Evolutionary conservation across 108 stramenopile species (phyloP), one percentile per base, ranked within the genome.

Genomic region (Nitzschia sp.): DNA sequence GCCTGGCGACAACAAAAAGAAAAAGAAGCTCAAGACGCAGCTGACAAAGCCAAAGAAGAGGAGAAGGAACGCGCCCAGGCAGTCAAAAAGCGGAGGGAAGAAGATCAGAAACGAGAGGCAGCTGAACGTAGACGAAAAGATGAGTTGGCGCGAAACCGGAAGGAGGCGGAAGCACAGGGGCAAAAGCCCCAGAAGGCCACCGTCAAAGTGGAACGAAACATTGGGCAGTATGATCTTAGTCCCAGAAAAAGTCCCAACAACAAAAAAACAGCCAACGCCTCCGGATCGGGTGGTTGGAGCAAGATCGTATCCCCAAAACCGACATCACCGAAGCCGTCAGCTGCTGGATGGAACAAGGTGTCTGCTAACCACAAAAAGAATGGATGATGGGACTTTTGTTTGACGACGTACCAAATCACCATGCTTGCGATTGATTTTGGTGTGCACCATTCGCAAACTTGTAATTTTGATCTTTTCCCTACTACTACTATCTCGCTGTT

Each of bases 201-300:
- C 4, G 60, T 61, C 38, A 61, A 41, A 13, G 60, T 61, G 36
- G 60, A 61, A 45, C 60, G 60, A 41, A 61, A 61, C 33, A 61
- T 61, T 45, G 60, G 60, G 15, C 38, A 36, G 1, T 61, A 61
- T 22, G 45, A 41, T 61, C 9, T 61, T n/a, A n/a, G n/a, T n/a
- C n/a, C n/a, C n/a, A n/a, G n/a, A n/a, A 9, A 5, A 28, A 41
- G 58, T 22, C 60, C 35, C 2, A 17, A 4, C 21, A 50, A 22
- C 4, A 11, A 13, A 44, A 61, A 1, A 25, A 22, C 55, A 2
- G 13, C 48, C 19, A 11, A 8, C 16, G 48, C 48, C 5, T 15
- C 27, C 23, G 25, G 26, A 31, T 56, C 55, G 25, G 55, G 55
- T 21, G 56, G 56, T 3, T 58, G 56, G 56, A 4, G 30, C 56